phyloP scores from a whole-genome alignment of 163 green algal genomes.

The Scenedesmus sp. region DNA sequence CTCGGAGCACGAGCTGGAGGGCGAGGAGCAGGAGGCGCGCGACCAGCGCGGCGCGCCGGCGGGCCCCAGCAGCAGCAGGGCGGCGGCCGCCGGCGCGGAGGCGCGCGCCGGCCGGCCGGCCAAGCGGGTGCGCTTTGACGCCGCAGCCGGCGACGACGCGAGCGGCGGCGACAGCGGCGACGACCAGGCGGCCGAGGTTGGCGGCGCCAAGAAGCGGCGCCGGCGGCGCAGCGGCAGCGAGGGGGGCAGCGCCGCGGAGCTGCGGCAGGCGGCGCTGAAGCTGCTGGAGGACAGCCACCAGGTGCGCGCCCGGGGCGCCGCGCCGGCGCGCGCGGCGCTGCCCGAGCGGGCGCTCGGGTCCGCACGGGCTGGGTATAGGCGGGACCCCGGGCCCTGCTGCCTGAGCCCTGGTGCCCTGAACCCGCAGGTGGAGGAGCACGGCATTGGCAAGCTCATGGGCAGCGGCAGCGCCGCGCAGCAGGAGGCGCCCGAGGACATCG shows the following conservation, averaged over 20 bases:
- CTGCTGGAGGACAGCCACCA: slow-evolving; percentile 56
- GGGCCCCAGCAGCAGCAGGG: neutral
- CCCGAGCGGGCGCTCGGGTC: neutral
- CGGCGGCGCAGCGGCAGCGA: neutral
- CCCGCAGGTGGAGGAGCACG: slow-evolving; percentile 51
- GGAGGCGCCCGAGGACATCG: slow-evolving; percentile 63
- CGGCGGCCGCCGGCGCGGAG: neutral
- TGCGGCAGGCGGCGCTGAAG: slow-evolving; percentile 47
- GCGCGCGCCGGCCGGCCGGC: neutral
- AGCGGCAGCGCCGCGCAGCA: slow-evolving; percentile 7
- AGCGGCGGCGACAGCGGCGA: neutral
- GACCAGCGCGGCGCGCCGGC: neutral
- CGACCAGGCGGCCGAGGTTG: too few species aligned
- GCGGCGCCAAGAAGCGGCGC: too few species aligned
- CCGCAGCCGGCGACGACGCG: neutral
- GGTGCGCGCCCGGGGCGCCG: slow-evolving; percentile 45
- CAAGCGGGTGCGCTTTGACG: slow-evolving; percentile 26
- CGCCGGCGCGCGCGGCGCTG: neutral
- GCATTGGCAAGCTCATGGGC: slow-evolving; percentile 43
- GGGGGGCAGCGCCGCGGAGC: neutral
- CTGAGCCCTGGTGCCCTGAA: too few species aligned
- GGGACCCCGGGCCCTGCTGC: too few species aligned
- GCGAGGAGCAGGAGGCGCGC: too few species aligned
- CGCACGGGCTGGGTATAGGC: too few species aligned
- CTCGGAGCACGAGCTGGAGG: too few species aligned